phyloP scores from a whole-genome alignment of 164 flowering plant genomes.

The Nymphaea colorata region DNA sequence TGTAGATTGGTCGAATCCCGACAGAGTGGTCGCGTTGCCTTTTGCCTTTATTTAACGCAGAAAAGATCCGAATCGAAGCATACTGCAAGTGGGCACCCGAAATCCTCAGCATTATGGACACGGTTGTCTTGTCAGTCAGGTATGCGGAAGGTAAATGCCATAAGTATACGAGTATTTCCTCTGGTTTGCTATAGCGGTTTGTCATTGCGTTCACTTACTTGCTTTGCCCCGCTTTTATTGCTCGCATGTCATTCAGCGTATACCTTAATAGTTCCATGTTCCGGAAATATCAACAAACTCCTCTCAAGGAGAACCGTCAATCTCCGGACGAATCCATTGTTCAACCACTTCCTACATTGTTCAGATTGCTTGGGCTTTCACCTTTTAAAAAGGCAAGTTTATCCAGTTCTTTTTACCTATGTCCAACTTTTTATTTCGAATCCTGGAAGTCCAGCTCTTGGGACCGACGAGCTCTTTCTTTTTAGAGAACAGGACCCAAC shows the following conservation, averaged over 20 bases:
- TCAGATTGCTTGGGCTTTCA: conserved; percentile 59
- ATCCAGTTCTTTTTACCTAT: not conserved
- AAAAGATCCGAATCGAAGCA: conserved; percentile 63
- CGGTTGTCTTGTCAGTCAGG: conserved; percentile 66
- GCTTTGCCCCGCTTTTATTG: not conserved
- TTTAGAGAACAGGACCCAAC: no score
- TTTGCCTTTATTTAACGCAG: conserved; percentile 72
- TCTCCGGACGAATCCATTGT: conserved; percentile 46
- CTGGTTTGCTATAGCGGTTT: not conserved
- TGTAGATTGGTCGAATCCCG: conserved; percentile 93
- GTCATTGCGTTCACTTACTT: not conserved
- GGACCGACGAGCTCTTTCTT: no score
- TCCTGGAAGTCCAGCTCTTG: no score
- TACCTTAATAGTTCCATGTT: conserved; percentile 78
- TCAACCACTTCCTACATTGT: conserved; percentile 83
- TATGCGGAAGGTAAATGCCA: conserved; percentile 14
- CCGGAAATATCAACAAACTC: conserved; percentile 41
- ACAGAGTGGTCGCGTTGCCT: conserved; percentile 95
- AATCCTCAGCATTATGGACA: conserved; percentile 68
- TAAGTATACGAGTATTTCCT: not conserved
- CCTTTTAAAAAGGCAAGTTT: conserved; percentile 68
- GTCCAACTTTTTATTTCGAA: no score
- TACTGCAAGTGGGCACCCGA: conserved; percentile 61
- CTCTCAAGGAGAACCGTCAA: conserved; percentile 45
- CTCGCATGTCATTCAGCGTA: conserved; percentile 33